These are phyloP conservation scores for Penicillium sp. DNA, from an alignment of 2,329 filamentous ascomycete genomes.

Conservation along the genomic window DNA sequence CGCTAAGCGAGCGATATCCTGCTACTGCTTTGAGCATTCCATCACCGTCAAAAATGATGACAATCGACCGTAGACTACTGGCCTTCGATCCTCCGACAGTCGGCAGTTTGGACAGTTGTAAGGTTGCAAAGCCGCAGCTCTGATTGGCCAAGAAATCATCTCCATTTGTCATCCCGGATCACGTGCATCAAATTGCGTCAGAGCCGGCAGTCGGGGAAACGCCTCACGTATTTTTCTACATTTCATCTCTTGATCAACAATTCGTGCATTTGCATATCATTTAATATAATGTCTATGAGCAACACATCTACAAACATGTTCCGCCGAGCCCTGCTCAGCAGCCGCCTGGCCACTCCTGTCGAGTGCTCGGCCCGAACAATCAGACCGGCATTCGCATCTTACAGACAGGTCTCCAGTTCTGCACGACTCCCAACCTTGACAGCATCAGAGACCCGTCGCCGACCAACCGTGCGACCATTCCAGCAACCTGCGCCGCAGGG, in stretches of 20 bases:
- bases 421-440: constrained; percentile 50
- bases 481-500: constrained; percentile 42
- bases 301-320: constrained; percentile 36
- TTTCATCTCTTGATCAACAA: not conserved
- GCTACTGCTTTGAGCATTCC: not conserved
- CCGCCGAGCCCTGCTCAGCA: constrained; percentile 30
- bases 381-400: constrained; percentile 30
- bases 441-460: constrained; percentile 48
- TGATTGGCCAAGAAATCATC: constrained; percentile 23
- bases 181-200: constrained; percentile 39
- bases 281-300: constrained; percentile 34
- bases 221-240: constrained; percentile 7
- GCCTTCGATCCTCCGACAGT: constrained; percentile 12
- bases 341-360: constrained; percentile 23
- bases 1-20: not conserved
- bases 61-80: not conserved
- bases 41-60: not conserved
- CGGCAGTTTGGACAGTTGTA: constrained; percentile 12
- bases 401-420: constrained; percentile 47
- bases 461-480: constrained; percentile 48
- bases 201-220: constrained; percentile 17
- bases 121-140: constrained; percentile 18
- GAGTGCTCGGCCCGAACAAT: constrained; percentile 32
- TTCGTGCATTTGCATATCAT: constrained; percentile 1
- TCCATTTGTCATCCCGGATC: constrained; percentile 34